These are phyloP conservation scores for Heterobasidion parviporum DNA, from an alignment of 1,284 basidiomycete genomes.

Conservation along the genomic window DNA sequence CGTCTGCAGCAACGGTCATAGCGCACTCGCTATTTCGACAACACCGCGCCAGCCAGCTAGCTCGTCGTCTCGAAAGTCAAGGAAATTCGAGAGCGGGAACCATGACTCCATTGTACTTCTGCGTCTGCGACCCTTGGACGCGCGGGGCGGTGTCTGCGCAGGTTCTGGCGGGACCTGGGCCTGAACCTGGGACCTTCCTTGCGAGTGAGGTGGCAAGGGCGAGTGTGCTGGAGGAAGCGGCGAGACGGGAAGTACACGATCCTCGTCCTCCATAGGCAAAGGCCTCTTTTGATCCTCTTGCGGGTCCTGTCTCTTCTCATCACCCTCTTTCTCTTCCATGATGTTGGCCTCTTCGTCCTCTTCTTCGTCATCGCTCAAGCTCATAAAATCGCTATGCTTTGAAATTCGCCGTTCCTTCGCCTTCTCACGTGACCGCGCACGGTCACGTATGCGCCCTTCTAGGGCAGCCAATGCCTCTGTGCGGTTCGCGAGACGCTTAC, in stretches of 20 bases:
- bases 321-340: slow-evolving; percentile 21
- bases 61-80: slow-evolving; percentile 51
- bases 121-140: slow-evolving; percentile 15
- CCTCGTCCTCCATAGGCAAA: slow-evolving; percentile 18
- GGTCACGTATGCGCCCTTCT: slow-evolving; percentile 41
- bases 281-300: neutral
- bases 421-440: slow-evolving; percentile 4
- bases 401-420: neutral
- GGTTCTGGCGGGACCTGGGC: neutral
- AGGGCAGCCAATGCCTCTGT: slow-evolving; percentile 52
- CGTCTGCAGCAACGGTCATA: neutral
- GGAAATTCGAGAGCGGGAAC: slow-evolving; percentile 49
- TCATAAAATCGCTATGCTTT: slow-evolving; percentile 49
- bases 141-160: neutral
- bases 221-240: neutral
- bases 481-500: slow-evolving; percentile 21
- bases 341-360: slow-evolving; percentile 20
- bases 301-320: too few relatives aligned
- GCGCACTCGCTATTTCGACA: slow-evolving; percentile 40
- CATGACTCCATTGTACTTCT: slow-evolving; percentile 34
- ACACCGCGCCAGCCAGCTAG: slow-evolving; percentile 47
- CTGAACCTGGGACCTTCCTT: too few relatives aligned
- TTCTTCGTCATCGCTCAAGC: slow-evolving; percentile 54
- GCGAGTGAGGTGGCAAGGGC: neutral
- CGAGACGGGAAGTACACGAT: slow-evolving; percentile 20